Conservation (phyloP, 2,329 filamentous ascomycete species). For the Exophiala calicioides region DNA sequence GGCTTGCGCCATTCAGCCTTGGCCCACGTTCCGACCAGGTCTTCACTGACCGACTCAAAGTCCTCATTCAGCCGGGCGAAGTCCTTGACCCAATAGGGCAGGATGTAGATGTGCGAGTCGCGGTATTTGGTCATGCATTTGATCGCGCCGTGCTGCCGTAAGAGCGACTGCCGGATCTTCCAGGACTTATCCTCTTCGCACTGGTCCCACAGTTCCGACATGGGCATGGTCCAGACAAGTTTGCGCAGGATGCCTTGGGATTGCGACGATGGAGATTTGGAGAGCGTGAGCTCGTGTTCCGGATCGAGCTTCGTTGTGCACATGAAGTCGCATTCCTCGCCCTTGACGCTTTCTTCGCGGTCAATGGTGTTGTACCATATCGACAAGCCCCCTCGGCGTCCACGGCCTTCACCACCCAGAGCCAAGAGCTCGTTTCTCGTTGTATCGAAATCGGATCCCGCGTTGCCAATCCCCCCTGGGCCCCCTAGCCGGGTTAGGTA, state of each 20-base stretch:
- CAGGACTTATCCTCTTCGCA: slow-evolving; percentile 66
- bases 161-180: slow-evolving; percentile 72
- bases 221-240: slow-evolving; percentile 82
- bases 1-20: slow-evolving; percentile 84
- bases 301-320: slow-evolving; percentile 69
- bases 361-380: slow-evolving; percentile 90
- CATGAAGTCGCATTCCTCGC: slow-evolving; percentile 90
- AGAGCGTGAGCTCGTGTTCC: slow-evolving; percentile 52
- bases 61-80: slow-evolving; percentile 77
- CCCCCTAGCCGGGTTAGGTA: slow-evolving; percentile 87
- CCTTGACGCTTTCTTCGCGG: slow-evolving; percentile 71
- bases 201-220: slow-evolving; percentile 82
- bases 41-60: slow-evolving; percentile 86
- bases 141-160: slow-evolving; percentile 72
- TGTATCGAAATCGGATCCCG: slow-evolving; percentile 45
- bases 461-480: slow-evolving; percentile 51
- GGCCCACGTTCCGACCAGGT: slow-evolving; percentile 92
- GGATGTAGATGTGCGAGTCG: slow-evolving; percentile 92
- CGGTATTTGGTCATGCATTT: slow-evolving; percentile 81
- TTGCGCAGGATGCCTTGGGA: slow-evolving; percentile 52
- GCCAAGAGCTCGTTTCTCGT: slow-evolving; percentile 49
- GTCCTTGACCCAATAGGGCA: slow-evolving; percentile 87
- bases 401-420: slow-evolving; percentile 57
- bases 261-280: slow-evolving; percentile 62
- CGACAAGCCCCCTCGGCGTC: slow-evolving; percentile 75